Conservation (phyloP, 768 basidiomycete species). For the Daedaleopsis nitida region DNA sequence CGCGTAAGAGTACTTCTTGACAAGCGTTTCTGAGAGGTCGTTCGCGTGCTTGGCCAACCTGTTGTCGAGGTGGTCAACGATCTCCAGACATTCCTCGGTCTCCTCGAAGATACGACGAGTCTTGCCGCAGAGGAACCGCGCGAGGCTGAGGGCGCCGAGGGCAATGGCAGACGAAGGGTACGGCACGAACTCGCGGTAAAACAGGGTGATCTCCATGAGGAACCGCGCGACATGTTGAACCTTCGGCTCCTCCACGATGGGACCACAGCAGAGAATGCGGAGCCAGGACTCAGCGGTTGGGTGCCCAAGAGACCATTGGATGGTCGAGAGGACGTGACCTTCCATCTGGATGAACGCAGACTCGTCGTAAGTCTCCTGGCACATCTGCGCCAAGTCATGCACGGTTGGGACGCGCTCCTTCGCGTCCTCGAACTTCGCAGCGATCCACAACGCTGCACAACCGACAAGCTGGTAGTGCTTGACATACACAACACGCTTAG, state of each 20-base stretch:
- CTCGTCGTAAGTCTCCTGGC: slow-evolving; percentile 96
- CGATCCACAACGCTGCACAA: slow-evolving; percentile 98
- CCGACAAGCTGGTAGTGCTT: slow-evolving; percentile 99
- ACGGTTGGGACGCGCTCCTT: slow-evolving; percentile 98
- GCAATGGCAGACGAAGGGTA: slow-evolving; percentile 87
- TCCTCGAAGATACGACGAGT: slow-evolving; percentile 80
- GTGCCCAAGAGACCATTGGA: slow-evolving; percentile 95
- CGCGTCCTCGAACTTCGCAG: slow-evolving; percentile 98
- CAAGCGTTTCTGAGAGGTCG: slow-evolving; percentile 91
- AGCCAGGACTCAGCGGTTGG: slow-evolving; percentile 99
- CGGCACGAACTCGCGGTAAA: slow-evolving; percentile 93
- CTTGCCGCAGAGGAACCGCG: slow-evolving; percentile 85
- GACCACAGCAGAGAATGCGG: slow-evolving; percentile 75
- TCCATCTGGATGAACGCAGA: slow-evolving; percentile 99
- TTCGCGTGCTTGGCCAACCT: slow-evolving; percentile 88
- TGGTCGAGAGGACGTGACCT: slow-evolving; percentile 92
- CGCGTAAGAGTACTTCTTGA: slow-evolving; percentile 97
- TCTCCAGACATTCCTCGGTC: slow-evolving; percentile 78
- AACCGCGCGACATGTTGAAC: slow-evolving; percentile 96
- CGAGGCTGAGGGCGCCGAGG: slow-evolving; percentile 84
- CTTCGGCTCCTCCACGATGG: slow-evolving; percentile 79
- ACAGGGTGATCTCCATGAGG: slow-evolving; percentile 98
- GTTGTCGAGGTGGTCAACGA: slow-evolving; percentile 83
- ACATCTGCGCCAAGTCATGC: slow-evolving; percentile 91
- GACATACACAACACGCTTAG: slow-evolving; percentile 96